phyloP scores from a whole-genome alignment of 495 filamentous ascomycete genomes.

The Immersiella caudata region DNA sequence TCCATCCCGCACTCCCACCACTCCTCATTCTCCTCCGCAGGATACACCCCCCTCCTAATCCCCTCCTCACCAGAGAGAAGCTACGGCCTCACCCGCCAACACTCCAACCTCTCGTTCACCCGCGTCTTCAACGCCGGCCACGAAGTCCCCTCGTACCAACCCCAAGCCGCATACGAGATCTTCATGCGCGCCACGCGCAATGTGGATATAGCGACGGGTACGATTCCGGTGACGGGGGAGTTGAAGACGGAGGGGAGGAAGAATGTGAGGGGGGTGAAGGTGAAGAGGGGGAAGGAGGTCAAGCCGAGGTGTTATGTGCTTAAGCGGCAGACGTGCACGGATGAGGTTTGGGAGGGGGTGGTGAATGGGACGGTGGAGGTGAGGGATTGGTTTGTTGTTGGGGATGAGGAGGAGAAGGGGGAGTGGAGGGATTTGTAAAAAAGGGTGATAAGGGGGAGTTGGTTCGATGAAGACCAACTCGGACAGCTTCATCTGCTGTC shows the following conservation, averaged over 20 bases:
- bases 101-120: neutral
- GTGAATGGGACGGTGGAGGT: conserved; percentile 2
- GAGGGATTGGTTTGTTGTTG: conserved; percentile 9
- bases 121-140: conserved; percentile 8
- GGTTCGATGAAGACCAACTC: too few species aligned
- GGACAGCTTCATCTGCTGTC: too few species aligned
- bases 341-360: neutral
- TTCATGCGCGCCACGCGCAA: neutral
- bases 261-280: too few species aligned
- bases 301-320: too few species aligned
- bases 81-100: neutral
- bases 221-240: too few species aligned
- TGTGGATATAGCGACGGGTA: neutral
- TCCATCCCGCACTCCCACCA: conserved; percentile 35
- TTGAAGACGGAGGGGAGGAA: too few species aligned
- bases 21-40: too few species aligned
- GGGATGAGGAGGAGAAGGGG: neutral
- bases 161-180: neutral
- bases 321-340: neutral
- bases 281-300: too few species aligned
- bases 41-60: too few species aligned
- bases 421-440: neutral
- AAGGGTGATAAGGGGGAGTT: too few species aligned
- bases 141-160: conserved; percentile 1
- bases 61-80: too few species aligned